phyloP scores from a whole-genome alignment of 257 asterid genomes.

The Plantago elongata region DNA sequence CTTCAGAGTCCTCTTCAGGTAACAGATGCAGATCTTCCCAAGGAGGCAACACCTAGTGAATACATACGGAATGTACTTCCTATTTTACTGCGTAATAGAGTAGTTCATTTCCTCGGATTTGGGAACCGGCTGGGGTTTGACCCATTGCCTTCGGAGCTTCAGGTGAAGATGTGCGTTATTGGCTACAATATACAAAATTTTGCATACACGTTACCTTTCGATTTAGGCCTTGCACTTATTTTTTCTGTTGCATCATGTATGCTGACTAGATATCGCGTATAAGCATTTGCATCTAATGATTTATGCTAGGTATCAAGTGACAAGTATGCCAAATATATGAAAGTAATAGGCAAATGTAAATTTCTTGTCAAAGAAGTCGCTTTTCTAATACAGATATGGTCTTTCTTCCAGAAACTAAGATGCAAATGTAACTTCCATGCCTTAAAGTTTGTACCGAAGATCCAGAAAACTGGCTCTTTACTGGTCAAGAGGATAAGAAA shows the following conservation, averaged over 20 bases:
- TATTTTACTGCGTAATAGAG: slow-evolving; percentile 50
- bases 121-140: slow-evolving; percentile 91
- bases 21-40: slow-evolving; percentile 85
- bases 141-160: slow-evolving; percentile 67
- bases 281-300: not conserved
- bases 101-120: slow-evolving; percentile 91
- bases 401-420: slow-evolving; percentile 62
- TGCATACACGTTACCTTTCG: not conserved
- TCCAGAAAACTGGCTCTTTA: slow-evolving; percentile 58
- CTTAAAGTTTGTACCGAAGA: slow-evolving; percentile 62
- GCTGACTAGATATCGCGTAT: not conserved
- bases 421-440: slow-evolving; percentile 98
- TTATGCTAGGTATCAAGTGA: not conserved
- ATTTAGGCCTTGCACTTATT: not conserved
- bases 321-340: not conserved
- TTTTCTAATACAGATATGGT: slow-evolving; percentile 12
- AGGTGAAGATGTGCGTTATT: slow-evolving; percentile 33
- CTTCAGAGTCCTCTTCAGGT: slow-evolving; percentile 39
- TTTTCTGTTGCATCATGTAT: not conserved
- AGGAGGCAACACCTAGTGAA: slow-evolving; percentile 83
- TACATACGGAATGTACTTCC: slow-evolving; percentile 61
- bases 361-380: not conserved
- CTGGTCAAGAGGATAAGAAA: slow-evolving; percentile 62
- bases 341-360: not conserved
- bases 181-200: not conserved